Evolutionary conservation across 305 asterid genomes (phyloP).

Genomic region (Fraxinus xanthoxyloides): DNA sequence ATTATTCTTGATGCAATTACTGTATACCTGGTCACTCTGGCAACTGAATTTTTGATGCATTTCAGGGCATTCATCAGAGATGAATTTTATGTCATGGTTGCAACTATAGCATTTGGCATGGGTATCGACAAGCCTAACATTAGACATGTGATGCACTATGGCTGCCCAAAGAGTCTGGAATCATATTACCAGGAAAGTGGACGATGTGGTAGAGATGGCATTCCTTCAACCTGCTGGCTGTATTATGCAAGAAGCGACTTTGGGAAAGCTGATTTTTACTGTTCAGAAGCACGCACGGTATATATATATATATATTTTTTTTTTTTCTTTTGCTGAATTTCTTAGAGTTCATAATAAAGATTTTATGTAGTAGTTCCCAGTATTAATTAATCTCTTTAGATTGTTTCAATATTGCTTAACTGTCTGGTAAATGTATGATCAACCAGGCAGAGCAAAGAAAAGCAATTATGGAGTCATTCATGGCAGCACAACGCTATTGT

Average conservation of each 20-base stretch:
- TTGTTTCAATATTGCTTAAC: constrained; percentile 17
- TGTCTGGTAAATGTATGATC: constrained; percentile 27
- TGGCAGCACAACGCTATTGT: constrained; percentile 80
- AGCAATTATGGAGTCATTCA: constrained; percentile 77
- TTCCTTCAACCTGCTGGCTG: constrained; percentile 83
- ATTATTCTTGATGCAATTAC: neutral
- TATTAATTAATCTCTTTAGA: constrained; percentile 12
- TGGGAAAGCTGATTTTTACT: constrained; percentile 76
- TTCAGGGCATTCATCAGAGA: constrained; percentile 89
- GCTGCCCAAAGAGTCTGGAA: constrained; percentile 98
- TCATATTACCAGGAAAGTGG: constrained; percentile 99
- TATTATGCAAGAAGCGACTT: constrained; percentile 85
- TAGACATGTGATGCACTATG: constrained; percentile 87
- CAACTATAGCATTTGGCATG: constrained; percentile 98
- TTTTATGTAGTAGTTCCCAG: neutral
- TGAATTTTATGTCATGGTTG: constrained; percentile 91
- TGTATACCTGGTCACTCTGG: neutral
- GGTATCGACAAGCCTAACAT: constrained; percentile 96
- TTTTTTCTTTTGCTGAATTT: constrained; percentile 21
- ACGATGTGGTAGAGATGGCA: constrained; percentile 95
- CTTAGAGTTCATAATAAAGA: constrained; percentile 19
- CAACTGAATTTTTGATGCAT: constrained; percentile 23
- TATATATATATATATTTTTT: too few species aligned
- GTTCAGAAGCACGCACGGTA: constrained; percentile 78
- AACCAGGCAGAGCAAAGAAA: constrained; percentile 75